Evolutionary conservation across 2,329 filamentous ascomycete species (phyloP).

Genomic region (Daldinia sp.): DNA sequence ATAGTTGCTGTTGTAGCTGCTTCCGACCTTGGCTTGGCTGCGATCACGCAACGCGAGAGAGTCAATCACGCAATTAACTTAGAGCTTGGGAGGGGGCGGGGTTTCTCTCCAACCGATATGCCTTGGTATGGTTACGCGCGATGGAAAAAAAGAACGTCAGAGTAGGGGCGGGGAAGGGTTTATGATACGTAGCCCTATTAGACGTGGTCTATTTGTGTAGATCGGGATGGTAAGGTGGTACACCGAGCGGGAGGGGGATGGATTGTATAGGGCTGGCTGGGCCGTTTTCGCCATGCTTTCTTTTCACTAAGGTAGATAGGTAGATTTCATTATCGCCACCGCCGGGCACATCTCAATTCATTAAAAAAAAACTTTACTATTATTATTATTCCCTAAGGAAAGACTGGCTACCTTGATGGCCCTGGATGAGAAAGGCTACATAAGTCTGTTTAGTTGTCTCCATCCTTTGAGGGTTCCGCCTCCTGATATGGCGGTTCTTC

Average conservation of each 20-base stretch:
- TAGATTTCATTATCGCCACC: background rate
- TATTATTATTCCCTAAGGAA: background rate
- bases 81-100: conserved; percentile 17
- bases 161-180: conserved; percentile 27
- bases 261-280: background rate
- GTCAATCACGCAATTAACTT: conserved; percentile 37
- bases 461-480: conserved; percentile 2
- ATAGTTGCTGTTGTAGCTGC: conserved; percentile 6
- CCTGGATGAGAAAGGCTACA: background rate
- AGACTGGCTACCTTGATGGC: background rate
- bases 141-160: conserved; percentile 13
- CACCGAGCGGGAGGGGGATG: background rate
- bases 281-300: background rate
- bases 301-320: background rate
- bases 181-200: background rate
- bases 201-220: background rate
- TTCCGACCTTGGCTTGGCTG: conserved; percentile 18
- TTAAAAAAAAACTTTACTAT: background rate
- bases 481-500: conserved; percentile 57
- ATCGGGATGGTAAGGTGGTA: background rate
- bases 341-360: background rate
- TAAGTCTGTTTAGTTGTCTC: background rate
- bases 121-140: conserved; percentile 9
- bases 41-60: conserved; percentile 32
- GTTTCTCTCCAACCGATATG: conserved; percentile 18